phyloP scores from a whole-genome alignment of 2,329 filamentous ascomycete species.

The Paecilomyces niveus region DNA sequence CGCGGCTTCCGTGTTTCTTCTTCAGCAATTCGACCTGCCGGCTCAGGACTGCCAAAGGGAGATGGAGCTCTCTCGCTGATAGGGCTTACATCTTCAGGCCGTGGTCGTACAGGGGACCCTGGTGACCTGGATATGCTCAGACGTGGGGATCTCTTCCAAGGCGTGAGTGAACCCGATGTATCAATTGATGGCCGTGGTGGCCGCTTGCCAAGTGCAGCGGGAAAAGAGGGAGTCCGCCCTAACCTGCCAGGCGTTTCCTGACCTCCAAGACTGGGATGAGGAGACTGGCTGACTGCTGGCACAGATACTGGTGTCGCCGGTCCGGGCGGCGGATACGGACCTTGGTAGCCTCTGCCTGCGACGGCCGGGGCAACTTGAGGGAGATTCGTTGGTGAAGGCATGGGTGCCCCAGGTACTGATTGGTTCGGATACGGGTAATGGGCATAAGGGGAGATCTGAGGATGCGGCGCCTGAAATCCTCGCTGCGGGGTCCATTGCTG shows the following conservation, averaged over 20 bases:
- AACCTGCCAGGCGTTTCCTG: constrained; percentile 22
- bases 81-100: constrained; percentile 38
- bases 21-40: constrained; percentile 7
- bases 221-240: constrained; percentile 13
- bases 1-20: constrained; percentile 13
- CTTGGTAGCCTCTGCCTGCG: constrained; percentile 11
- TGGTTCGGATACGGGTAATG: constrained; percentile 6
- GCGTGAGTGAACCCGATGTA: constrained; percentile 35
- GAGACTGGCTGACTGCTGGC: constrained; percentile 13
- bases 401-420: neutral
- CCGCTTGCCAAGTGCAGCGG: constrained; percentile 18
- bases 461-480: constrained; percentile 22
- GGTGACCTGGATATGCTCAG: constrained; percentile 25
- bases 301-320: constrained; percentile 22
- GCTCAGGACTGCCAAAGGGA: constrained; percentile 18
- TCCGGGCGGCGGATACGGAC: constrained; percentile 10
- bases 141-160: constrained; percentile 35
- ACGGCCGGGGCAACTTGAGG: constrained; percentile 7
- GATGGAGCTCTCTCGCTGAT: constrained; percentile 38
- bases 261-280: constrained; percentile 15
- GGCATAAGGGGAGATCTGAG: constrained; percentile 15
- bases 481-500: constrained; percentile 31
- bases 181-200: constrained; percentile 28
- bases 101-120: constrained; percentile 33
- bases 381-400: neutral